These are phyloP conservation scores for Thuidium tamariscinum DNA, from an alignment of 225 moss, liverwort and hornwort genomes.

Conservation along the genomic window DNA sequence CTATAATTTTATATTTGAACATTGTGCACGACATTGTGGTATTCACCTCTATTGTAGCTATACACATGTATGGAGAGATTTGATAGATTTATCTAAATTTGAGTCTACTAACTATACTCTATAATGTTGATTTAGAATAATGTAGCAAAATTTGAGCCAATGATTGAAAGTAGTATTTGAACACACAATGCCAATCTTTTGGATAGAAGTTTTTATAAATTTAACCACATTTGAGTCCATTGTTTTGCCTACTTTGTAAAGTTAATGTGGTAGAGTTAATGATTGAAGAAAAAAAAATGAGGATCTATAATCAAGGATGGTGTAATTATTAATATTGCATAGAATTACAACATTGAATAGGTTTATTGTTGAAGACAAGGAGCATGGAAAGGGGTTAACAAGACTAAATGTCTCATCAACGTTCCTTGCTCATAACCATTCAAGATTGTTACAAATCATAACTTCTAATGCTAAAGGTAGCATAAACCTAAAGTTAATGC, in stretches of 20 bases:
- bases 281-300: neutral
- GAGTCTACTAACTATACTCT: neutral
- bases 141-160: neutral
- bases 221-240: neutral
- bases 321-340: neutral
- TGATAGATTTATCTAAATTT: neutral
- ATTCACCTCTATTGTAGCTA: neutral
- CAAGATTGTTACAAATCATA: neutral
- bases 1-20: too few relatives aligned
- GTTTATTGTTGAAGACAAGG: neutral
- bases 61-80: neutral
- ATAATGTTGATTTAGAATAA: neutral
- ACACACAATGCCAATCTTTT: neutral
- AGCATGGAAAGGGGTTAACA: neutral
- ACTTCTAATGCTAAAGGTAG: neutral
- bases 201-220: neutral
- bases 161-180: neutral
- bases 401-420: too few relatives aligned
- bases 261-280: neutral
- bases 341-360: too few relatives aligned
- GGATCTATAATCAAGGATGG: neutral
- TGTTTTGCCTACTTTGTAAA: rapidly evolving
- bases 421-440: neutral
- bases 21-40: neutral
- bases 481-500: too few relatives aligned